phyloP scores from a whole-genome alignment of 2,329 filamentous ascomycete genomes.

The Boeremia exigua region DNA sequence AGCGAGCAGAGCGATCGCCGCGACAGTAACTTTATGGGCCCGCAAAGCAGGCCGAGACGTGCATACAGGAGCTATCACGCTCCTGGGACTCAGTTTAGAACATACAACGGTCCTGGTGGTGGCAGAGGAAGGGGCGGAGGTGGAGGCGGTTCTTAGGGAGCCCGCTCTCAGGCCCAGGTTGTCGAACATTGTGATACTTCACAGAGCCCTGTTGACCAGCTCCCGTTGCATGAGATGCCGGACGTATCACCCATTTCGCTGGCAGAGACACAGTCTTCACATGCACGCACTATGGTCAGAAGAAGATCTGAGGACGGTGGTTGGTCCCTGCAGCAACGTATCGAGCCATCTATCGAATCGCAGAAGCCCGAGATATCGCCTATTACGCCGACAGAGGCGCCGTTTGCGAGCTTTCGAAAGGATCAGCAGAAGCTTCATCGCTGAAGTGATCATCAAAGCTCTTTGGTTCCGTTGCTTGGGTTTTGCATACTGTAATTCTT shows the following conservation, averaged over 20 bases:
- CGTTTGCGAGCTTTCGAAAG: not conserved
- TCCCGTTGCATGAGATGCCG: not conserved
- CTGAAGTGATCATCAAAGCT: not conserved
- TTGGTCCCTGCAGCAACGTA: not conserved
- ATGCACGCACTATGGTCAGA: not conserved
- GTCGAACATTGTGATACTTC: not conserved
- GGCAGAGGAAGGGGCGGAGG: slow-evolving; percentile 30
- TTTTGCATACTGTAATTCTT: not conserved
- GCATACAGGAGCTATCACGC: slow-evolving; percentile 43
- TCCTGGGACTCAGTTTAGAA: slow-evolving; percentile 43
- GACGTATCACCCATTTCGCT: not conserved
- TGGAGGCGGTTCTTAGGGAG: slow-evolving; percentile 31
- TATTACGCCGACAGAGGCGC: not conserved
- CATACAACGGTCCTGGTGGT: slow-evolving; percentile 38
- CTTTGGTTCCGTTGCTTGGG: not conserved
- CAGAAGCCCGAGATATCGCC: not conserved
- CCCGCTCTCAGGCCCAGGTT: not conserved
- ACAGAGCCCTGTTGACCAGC: too few relatives aligned
- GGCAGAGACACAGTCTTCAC: not conserved
- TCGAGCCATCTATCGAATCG: not conserved
- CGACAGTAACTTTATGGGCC: slow-evolving; percentile 26
- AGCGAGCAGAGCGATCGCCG: slow-evolving; percentile 31
- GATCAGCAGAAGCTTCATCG: slow-evolving; percentile 1
- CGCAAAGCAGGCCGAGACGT: slow-evolving; percentile 34
- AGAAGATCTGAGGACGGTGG: not conserved